phyloP scores from a whole-genome alignment of 768 basidiomycete species.

The Chalciporus chontae region DNA sequence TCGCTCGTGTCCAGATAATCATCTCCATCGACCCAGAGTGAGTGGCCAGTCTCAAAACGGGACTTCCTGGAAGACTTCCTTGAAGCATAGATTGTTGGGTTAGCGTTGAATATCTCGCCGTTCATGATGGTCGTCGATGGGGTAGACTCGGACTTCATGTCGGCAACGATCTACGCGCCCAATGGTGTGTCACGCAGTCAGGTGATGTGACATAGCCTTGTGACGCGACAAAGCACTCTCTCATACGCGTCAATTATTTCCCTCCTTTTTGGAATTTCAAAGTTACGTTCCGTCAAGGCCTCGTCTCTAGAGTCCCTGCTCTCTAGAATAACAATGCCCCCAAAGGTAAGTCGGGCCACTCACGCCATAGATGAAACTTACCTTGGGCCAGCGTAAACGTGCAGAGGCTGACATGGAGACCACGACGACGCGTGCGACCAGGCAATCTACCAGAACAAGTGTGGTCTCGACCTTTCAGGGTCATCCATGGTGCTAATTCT shows the following conservation, averaged over 20 bases:
- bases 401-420: conserved; percentile 36
- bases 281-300: not conserved
- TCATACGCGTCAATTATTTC: conserved; percentile 18
- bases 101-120: conserved; percentile 77
- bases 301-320: not conserved
- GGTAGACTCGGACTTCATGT: too few species aligned
- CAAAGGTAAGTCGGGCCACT: conserved; percentile 29
- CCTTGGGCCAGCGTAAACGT: conserved; percentile 53
- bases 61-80: conserved; percentile 45
- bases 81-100: conserved; percentile 74
- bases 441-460: conserved; percentile 41
- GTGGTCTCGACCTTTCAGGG: conserved; percentile 17
- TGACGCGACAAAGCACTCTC: conserved; percentile 4
- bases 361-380: too few species aligned
- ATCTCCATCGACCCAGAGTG: conserved; percentile 60
- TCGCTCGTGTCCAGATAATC: conserved; percentile 36
- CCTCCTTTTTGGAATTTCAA: conserved; percentile 16
- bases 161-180: conserved; percentile 7
- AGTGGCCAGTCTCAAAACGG: conserved; percentile 38
- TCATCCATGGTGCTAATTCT: conserved; percentile 1
- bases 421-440: conserved; percentile 42
- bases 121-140: conserved; percentile 37
- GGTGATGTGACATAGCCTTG: conserved; percentile 11
- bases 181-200: conserved; percentile 17
- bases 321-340: conserved; percentile 30